These are phyloP conservation scores for Aristolochia contorta DNA, from an alignment of 164 flowering plant species.

Conservation along the genomic window DNA sequence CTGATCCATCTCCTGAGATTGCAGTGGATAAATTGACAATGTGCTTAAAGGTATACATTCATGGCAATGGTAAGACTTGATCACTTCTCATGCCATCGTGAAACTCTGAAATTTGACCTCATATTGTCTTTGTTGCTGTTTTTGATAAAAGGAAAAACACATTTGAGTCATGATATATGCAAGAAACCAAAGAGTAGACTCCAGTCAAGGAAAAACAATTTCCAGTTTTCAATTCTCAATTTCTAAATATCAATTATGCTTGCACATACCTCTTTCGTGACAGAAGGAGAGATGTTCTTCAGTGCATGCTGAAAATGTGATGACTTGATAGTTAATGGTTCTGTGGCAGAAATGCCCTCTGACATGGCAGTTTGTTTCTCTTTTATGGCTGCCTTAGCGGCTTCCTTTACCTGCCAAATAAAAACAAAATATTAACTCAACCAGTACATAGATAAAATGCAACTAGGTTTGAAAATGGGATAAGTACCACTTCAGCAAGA, in stretches of 20 bases:
- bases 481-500: conserved; percentile 59
- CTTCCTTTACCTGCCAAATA: conserved; percentile 55
- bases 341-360: conserved; percentile 7
- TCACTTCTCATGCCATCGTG: conserved; percentile 4
- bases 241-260: background rate
- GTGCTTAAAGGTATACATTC: too few species aligned
- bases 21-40: too few species aligned
- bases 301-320: conserved; percentile 62
- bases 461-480: background rate
- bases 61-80: too few species aligned
- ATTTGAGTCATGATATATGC: background rate
- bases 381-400: conserved; percentile 61
- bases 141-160: background rate
- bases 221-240: too few species aligned
- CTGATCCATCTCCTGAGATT: too few species aligned
- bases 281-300: conserved; percentile 53
- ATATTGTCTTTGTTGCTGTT: conserved; percentile 38
- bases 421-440: background rate
- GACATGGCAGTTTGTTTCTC: conserved; percentile 23
- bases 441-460: background rate
- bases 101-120: conserved; percentile 23
- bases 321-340: conserved; percentile 35
- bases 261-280: conserved; percentile 51
- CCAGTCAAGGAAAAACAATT: background rate
- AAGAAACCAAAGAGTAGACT: too few species aligned